Conservation (phyloP, 2,329 filamentous ascomycete species). For the Sporothrix dimorphospora region DNA sequence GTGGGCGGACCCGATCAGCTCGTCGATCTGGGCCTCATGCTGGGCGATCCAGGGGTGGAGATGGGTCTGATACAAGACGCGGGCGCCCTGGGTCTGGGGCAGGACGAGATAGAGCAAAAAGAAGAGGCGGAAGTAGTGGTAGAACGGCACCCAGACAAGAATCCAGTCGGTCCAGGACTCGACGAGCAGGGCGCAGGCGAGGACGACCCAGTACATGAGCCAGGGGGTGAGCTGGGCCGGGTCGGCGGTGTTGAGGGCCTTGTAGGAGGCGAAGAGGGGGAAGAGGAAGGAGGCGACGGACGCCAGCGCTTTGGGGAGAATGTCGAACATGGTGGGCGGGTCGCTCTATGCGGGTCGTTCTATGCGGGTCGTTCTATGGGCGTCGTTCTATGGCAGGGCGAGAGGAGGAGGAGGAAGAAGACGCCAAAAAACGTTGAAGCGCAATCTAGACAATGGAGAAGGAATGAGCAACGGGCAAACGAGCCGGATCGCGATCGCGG, state of each 20-base stretch:
- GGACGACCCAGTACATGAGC: conserved; percentile 99
- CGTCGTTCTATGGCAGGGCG: background rate
- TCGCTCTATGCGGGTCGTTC: too few species aligned
- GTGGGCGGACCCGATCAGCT: conserved; percentile 81
- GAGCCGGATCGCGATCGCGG: background rate
- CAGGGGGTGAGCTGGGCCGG: conserved; percentile 90
- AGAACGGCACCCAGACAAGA: conserved; percentile 89
- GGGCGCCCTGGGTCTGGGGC: conserved; percentile 95
- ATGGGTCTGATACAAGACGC: conserved; percentile 79
- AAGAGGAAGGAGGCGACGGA: conserved; percentile 89
- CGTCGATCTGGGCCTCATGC: conserved; percentile 87
- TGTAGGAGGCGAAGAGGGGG: conserved; percentile 96
- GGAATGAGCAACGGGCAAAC: conserved; percentile 3
- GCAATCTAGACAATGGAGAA: background rate
- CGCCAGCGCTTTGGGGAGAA: conserved; percentile 33
- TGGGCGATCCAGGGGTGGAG: conserved; percentile 85
- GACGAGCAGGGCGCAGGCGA: conserved; percentile 76
- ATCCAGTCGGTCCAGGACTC: conserved; percentile 91
- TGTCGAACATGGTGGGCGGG: conserved; percentile 32
- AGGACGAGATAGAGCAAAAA: conserved; percentile 93
- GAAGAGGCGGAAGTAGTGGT: conserved; percentile 83
- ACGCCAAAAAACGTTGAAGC: background rate
- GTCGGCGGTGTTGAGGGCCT: conserved; percentile 90
- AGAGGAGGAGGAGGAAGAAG: background rate
- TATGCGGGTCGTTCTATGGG: too few species aligned